Evolutionary conservation across 202 grass and related monocot genomes (phyloP).

Genomic region (Carex arenaria): DNA sequence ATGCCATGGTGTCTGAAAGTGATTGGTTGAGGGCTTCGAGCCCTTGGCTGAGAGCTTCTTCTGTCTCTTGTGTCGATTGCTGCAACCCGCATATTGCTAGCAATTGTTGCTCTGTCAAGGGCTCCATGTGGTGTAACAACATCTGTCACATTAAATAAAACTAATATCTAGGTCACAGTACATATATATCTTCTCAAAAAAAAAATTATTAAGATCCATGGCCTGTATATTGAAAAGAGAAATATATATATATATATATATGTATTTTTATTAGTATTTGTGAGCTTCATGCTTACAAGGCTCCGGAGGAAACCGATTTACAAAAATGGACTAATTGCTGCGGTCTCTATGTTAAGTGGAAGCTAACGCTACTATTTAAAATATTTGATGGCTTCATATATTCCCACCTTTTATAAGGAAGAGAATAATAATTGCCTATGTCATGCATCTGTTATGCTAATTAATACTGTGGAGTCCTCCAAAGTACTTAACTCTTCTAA

Average conservation of each 20-base stretch:
- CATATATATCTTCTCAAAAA: not conserved
- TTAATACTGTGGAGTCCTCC: conserved; percentile 15
- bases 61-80: conserved; percentile 83
- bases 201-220: not conserved
- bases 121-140: conserved; percentile 64
- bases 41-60: conserved; percentile 87
- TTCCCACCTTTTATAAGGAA: conserved; percentile 29
- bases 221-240: not conserved
- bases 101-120: conserved; percentile 88
- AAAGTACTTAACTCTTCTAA: not conserved
- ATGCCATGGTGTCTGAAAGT: conserved; percentile 69
- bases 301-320: not conserved
- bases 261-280: not conserved
- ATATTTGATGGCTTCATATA: not conserved
- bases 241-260: too few species aligned
- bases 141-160: conserved; percentile 38
- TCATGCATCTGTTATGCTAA: conserved; percentile 29
- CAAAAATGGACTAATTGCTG: conserved; percentile 5
- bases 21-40: conserved; percentile 83
- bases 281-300: conserved; percentile 40
- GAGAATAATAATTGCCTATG: conserved; percentile 21
- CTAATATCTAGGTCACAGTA: not conserved
- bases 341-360: not conserved
- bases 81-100: conserved; percentile 73
- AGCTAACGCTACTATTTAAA: not conserved